Evolutionary conservation across 2,329 filamentous ascomycete species (phyloP).

Genomic region (Diaporthe nobilis): DNA sequence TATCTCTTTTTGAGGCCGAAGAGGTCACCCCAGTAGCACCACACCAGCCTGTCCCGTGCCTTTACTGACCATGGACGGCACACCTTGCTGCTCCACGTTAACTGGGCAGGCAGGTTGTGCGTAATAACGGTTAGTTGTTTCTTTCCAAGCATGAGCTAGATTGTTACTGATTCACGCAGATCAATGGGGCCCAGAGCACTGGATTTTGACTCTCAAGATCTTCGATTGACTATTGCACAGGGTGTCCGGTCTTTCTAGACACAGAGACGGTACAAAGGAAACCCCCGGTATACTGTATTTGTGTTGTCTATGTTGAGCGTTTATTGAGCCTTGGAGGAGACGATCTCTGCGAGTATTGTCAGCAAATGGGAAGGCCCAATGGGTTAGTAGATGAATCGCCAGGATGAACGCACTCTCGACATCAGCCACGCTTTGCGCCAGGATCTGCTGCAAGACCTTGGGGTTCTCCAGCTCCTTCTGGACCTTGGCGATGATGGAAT

Average conservation of each 20-base stretch:
- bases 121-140: background rate
- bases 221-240: slow-evolving; percentile 73
- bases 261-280: slow-evolving; percentile 68
- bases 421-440: slow-evolving; percentile 95
- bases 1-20: background rate
- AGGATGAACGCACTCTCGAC: slow-evolving; percentile 82
- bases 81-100: background rate
- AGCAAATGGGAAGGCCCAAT: slow-evolving; percentile 46
- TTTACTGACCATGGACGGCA: background rate
- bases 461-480: slow-evolving; percentile 99
- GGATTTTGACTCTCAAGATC: slow-evolving; percentile 28
- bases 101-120: background rate
- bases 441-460: slow-evolving; percentile 96
- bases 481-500: slow-evolving; percentile 95
- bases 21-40: background rate
- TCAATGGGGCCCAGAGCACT: background rate
- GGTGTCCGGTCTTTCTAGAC: slow-evolving; percentile 66
- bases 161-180: background rate
- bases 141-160: background rate
- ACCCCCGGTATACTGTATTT: slow-evolving; percentile 51
- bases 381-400: background rate
- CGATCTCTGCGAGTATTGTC: slow-evolving; percentile 66
- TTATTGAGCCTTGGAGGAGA: slow-evolving; percentile 75
- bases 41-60: background rate
- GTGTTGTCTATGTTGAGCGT: slow-evolving; percentile 50